phyloP scores from a whole-genome alignment of 2,329 filamentous ascomycete genomes.

The Neodidymelliopsis sp. region DNA sequence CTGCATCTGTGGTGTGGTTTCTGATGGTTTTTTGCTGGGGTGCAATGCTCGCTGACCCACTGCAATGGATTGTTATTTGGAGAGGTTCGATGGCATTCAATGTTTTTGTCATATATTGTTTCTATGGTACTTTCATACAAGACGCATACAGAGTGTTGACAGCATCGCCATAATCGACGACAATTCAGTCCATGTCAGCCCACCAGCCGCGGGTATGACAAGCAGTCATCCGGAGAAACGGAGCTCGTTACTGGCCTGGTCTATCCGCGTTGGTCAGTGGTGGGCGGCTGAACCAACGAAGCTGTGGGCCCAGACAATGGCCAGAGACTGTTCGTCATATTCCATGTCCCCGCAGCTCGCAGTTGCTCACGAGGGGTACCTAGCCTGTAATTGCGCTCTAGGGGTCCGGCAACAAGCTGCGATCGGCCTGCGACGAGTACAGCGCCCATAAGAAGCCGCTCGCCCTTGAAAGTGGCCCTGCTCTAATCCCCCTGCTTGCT shows the following conservation, averaged over 20 bases:
- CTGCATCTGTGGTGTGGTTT: slow-evolving; percentile 1
- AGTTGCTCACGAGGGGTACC: slow-evolving; percentile 39
- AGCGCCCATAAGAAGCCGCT: slow-evolving; percentile 30
- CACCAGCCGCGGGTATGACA: slow-evolving; percentile 24
- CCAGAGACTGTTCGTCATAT: slow-evolving; percentile 38
- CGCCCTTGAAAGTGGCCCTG: slow-evolving; percentile 26
- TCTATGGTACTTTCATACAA: background rate
- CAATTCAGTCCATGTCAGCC: slow-evolving; percentile 11
- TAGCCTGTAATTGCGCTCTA: slow-evolving; percentile 14
- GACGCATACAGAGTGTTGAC: background rate
- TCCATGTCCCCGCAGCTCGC: slow-evolving; percentile 43
- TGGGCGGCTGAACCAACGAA: slow-evolving; percentile 19
- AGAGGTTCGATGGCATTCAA: background rate
- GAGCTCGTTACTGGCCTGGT: slow-evolving; percentile 26
- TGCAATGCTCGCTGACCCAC: slow-evolving; percentile 6
- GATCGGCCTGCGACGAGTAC: slow-evolving; percentile 14
- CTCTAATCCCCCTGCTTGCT: background rate
- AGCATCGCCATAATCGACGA: too few species aligned
- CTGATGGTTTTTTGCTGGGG: slow-evolving; percentile 2
- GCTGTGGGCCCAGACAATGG: slow-evolving; percentile 42
- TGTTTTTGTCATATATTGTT: background rate
- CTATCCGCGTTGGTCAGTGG: slow-evolving; percentile 28
- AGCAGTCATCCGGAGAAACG: slow-evolving; percentile 37
- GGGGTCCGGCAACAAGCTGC: slow-evolving; percentile 10
- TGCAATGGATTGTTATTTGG: background rate